Percentiles rank a stretch among this genome's conserved stretches.
These are phyloP conservation scores for Sisymbrium altissimum DNA, from an alignment of 345 rosid genomes.

Conservation along the genomic window DNA sequence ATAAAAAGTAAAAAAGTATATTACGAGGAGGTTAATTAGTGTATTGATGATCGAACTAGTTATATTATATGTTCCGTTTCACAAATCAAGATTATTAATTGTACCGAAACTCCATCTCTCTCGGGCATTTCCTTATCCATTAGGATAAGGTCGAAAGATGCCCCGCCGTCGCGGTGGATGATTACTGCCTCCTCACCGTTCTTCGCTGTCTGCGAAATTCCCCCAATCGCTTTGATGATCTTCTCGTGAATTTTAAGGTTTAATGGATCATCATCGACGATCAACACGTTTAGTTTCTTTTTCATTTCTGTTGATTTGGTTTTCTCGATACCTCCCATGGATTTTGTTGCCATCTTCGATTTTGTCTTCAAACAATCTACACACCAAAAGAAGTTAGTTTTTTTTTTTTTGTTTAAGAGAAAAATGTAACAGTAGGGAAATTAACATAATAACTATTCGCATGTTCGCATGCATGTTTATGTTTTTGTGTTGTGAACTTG, in stretches of 20 bases:
- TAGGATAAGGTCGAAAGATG: constrained; percentile 31
- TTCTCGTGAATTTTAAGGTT: constrained; percentile 15
- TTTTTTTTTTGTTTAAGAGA: too few relatives aligned
- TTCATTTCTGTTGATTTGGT: neutral
- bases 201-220: constrained; percentile 2
- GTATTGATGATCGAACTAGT: neutral
- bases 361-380: neutral
- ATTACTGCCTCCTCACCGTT: constrained; percentile 34
- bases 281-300: constrained; percentile 25
- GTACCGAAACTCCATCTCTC: constrained; percentile 33
- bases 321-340: neutral
- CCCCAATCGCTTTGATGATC: constrained; percentile 22
- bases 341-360: constrained; percentile 13
- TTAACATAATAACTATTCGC: neutral
- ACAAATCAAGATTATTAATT: neutral
- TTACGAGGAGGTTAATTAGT: neutral
- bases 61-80: neutral
- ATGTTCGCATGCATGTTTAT: neutral
- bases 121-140: constrained; percentile 39
- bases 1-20: neutral
- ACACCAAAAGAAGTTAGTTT: neutral
- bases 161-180: constrained; percentile 12
- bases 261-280: constrained; percentile 34
- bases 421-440: neutral
- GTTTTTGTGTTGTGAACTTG: neutral